phyloP scores from a whole-genome alignment of 2,329 filamentous ascomycete genomes.

The Venturiaceae sp. region DNA sequence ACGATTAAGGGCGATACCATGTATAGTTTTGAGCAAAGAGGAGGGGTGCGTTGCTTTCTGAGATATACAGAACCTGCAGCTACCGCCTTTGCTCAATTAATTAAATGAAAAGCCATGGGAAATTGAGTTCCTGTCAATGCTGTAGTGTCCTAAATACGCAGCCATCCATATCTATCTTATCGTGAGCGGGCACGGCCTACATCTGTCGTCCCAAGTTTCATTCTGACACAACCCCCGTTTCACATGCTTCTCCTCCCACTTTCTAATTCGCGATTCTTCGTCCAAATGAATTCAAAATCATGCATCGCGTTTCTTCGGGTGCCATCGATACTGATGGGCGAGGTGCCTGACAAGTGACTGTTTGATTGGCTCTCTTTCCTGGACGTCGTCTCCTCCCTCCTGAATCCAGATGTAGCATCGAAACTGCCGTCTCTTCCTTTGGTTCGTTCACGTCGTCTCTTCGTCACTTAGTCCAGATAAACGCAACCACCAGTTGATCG shows the following conservation, averaged over 20 bases:
- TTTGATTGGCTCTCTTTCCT: not conserved
- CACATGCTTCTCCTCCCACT: not conserved
- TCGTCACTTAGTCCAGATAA: not conserved
- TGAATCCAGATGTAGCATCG: not conserved
- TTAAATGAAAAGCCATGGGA: not conserved
- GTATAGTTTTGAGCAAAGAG: not conserved
- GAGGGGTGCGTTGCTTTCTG: not conserved
- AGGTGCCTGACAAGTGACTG: not conserved
- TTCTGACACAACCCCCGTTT: not conserved
- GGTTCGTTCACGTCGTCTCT: not conserved
- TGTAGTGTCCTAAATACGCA: not conserved
- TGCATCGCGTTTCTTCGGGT: not conserved
- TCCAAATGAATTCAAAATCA: not conserved
- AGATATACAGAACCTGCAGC: not conserved
- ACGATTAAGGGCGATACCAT: not conserved
- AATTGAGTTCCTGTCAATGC: not conserved
- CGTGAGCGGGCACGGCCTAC: too few relatives aligned
- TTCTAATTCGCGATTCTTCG: not conserved
- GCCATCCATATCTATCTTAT: not conserved
- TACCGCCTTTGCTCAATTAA: not conserved
- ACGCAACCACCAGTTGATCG: not conserved
- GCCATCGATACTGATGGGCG: not conserved
- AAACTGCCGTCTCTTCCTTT: not conserved
- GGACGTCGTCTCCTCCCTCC: not conserved
- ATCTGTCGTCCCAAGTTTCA: too few relatives aligned